Evolutionary conservation across 2,329 filamentous ascomycete genomes (phyloP).

Genomic region (Fusarium oligoseptatum): DNA sequence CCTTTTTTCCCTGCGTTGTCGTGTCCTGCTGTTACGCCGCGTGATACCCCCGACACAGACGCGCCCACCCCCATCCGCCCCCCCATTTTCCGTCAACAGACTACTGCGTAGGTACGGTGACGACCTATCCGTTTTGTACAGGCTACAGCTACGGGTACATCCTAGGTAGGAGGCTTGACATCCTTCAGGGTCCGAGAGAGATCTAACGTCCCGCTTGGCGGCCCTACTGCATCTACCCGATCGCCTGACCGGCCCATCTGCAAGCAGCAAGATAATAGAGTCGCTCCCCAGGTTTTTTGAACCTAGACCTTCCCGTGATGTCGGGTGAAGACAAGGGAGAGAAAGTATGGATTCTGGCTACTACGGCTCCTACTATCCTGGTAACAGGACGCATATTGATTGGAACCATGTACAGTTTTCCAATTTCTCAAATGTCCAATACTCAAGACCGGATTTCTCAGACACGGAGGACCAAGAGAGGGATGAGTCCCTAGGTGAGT

Average conservation of each 20-base stretch:
- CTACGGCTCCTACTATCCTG: conserved; percentile 54
- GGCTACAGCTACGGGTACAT: conserved; percentile 32
- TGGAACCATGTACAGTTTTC: conserved; percentile 56
- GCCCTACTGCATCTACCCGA: conserved; percentile 51
- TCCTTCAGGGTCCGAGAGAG: conserved; percentile 34
- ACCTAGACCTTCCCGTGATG: conserved; percentile 43
- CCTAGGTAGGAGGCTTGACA: conserved; percentile 39
- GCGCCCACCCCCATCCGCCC: conserved; percentile 26
- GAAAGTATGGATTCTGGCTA: conserved; percentile 59
- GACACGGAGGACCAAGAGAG: conserved; percentile 52
- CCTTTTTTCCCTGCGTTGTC: conserved; percentile 41
- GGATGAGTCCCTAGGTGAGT: conserved; percentile 40
- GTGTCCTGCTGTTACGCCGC: conserved; percentile 39
- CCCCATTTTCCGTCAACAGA: conserved; percentile 29
- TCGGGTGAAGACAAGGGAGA: conserved; percentile 47
- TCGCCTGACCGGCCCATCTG: conserved; percentile 50
- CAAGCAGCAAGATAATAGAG: conserved; percentile 53
- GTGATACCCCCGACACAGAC: conserved; percentile 41
- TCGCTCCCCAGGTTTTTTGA: conserved; percentile 47
- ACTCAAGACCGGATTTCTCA: conserved; percentile 55
- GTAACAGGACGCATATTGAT: conserved; percentile 55
- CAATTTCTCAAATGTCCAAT: conserved; percentile 60
- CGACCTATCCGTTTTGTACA: conserved; percentile 18
- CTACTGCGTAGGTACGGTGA: conserved; percentile 8
- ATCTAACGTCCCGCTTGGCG: conserved; percentile 45